Evolutionary conservation across 345 rosid genomes (phyloP).

Genomic region (thale cress (Arabidopsis thaliana)): TAIR10.1 NC_003076.8:14067501-14068000

Average conservation of each 20-base stretch:
- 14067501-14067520: slow-evolving; percentile 63
- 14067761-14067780: slow-evolving; percentile 11
- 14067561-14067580: slow-evolving; percentile 86
- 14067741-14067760: background rate
- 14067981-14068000: background rate
- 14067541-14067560: slow-evolving; percentile 80
- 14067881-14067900: background rate
- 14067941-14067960: slow-evolving; percentile 1
- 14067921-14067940: background rate
- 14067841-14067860: background rate
- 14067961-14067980: slow-evolving; percentile 5
- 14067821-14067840: slow-evolving; percentile 1
- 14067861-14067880: background rate
- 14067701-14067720: slow-evolving; percentile 18
- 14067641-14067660: slow-evolving; percentile 26
- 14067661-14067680: slow-evolving; percentile 25
- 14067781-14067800: slow-evolving; percentile 9
- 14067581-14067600: slow-evolving; percentile 78
- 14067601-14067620: slow-evolving; percentile 70
- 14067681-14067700: slow-evolving; percentile 15
- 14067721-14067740: background rate
- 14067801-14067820: background rate
- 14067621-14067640: slow-evolving; percentile 24
- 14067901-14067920: background rate
- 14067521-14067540: slow-evolving; percentile 50